phyloP scores from a whole-genome alignment of 179 eudicot genomes.

The Corrigiola litoralis region DNA sequence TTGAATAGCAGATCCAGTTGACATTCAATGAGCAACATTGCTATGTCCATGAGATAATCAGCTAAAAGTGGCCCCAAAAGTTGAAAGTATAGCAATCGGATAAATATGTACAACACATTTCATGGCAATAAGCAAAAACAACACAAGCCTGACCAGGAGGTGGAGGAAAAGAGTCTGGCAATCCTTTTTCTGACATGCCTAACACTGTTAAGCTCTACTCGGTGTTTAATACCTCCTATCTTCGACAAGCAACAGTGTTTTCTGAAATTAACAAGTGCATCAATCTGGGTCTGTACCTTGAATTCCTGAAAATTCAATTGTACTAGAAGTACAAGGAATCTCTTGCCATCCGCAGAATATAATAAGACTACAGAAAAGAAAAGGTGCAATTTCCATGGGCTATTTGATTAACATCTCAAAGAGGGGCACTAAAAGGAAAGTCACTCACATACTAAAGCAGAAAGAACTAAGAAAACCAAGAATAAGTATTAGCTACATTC shows the following conservation, averaged over 20 bases:
- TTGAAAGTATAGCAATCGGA: too few relatives aligned
- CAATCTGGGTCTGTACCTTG: constrained; percentile 2
- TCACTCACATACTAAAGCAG: neutral
- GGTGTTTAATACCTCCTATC: neutral
- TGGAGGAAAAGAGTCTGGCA: neutral
- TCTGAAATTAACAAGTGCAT: neutral
- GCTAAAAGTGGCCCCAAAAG: too few relatives aligned
- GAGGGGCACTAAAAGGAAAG: too few relatives aligned
- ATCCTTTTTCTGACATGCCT: neutral
- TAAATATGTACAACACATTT: too few relatives aligned
- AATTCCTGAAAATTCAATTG: neutral
- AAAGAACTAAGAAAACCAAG: neutral
- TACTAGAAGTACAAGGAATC: neutral
- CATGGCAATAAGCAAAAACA: neutral
- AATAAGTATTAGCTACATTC: neutral
- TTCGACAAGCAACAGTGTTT: neutral
- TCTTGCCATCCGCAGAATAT: neutral
- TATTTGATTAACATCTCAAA: neutral
- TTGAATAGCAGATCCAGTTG: too few relatives aligned
- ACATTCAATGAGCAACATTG: too few relatives aligned
- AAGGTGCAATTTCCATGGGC: neutral
- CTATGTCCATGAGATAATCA: too few relatives aligned
- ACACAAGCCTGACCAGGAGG: neutral
- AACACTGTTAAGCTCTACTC: neutral
- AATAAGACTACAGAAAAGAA: neutral